Percentiles rank a stretch among this genome's conserved stretches.
Evolutionary conservation across 1,284 basidiomycete genomes (phyloP).

Genomic region (Neolentinus lepideus): DNA sequence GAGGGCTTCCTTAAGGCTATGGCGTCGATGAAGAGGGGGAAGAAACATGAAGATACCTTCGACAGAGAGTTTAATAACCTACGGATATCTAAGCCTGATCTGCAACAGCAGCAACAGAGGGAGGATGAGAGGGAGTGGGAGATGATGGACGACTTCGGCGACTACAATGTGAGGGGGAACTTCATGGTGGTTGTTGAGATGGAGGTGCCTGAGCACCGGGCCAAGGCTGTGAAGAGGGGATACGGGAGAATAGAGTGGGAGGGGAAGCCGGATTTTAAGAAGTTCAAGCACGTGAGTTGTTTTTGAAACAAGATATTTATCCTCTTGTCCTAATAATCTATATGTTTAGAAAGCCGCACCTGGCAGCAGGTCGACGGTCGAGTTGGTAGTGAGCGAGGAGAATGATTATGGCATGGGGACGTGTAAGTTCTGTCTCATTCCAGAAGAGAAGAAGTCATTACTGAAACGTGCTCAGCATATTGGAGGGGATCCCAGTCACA

Average conservation of each 20-base stretch:
- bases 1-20: constrained; percentile 64
- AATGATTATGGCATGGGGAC: constrained; percentile 51
- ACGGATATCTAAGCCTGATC: constrained; percentile 65
- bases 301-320: background rate
- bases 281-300: constrained; percentile 69
- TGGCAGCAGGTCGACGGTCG: constrained; percentile 33
- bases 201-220: constrained; percentile 32
- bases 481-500: constrained; percentile 35
- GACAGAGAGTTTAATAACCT: constrained; percentile 83
- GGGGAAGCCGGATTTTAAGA: constrained; percentile 75
- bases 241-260: constrained; percentile 37
- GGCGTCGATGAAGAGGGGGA: constrained; percentile 67
- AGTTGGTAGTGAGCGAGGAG: constrained; percentile 44
- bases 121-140: constrained; percentile 42
- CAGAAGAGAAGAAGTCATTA: background rate
- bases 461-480: constrained; percentile 30
- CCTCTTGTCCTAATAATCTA: background rate
- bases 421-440: constrained; percentile 26
- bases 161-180: constrained; percentile 68
- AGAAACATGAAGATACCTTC: constrained; percentile 64
- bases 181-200: constrained; percentile 82
- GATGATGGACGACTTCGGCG: constrained; percentile 68
- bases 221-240: constrained; percentile 12
- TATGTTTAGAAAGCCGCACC: constrained; percentile 21
- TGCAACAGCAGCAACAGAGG: constrained; percentile 22